phyloP scores from a whole-genome alignment of 345 rosid species.

The Bruguiera gymnorhiza region DNA sequence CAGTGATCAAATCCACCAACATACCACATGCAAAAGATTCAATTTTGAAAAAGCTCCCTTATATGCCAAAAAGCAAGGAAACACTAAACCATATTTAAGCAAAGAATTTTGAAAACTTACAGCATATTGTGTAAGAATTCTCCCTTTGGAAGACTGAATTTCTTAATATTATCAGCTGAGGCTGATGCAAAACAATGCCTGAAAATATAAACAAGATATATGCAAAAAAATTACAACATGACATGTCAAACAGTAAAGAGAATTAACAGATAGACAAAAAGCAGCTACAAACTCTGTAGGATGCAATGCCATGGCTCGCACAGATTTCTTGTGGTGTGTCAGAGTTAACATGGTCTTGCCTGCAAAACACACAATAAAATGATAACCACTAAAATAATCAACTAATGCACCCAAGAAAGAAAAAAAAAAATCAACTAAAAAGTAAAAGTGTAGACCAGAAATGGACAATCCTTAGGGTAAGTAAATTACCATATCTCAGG shows the following conservation, averaged over 20 bases:
- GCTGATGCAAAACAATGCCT: constrained; percentile 96
- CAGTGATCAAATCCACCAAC: neutral
- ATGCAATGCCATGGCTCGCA: constrained; percentile 91
- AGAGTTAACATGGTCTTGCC: constrained; percentile 92
- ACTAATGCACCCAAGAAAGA: no score
- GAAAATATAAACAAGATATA: constrained; percentile 15
- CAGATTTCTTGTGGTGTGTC: constrained; percentile 98
- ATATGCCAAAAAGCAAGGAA: neutral
- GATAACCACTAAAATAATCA: no score
- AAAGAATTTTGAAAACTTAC: constrained; percentile 44
- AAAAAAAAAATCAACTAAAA: neutral
- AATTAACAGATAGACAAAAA: constrained; percentile 2
- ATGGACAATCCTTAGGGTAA: neutral
- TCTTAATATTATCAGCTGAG: constrained; percentile 95
- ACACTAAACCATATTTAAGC: neutral
- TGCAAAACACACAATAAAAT: constrained; percentile 19
- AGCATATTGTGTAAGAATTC: constrained; percentile 98
- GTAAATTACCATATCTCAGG: constrained; percentile 74
- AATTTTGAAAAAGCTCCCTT: neutral
- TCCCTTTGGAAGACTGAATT: constrained; percentile 84
- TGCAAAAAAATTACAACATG: constrained; percentile 6
- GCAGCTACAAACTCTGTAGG: constrained; percentile 71
- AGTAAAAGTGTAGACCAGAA: neutral
- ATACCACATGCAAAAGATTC: neutral
- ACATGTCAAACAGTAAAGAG: neutral